Evolutionary conservation across 768 basidiomycete species (phyloP).

Genomic region (Pleurotus ostreatus): DNA sequence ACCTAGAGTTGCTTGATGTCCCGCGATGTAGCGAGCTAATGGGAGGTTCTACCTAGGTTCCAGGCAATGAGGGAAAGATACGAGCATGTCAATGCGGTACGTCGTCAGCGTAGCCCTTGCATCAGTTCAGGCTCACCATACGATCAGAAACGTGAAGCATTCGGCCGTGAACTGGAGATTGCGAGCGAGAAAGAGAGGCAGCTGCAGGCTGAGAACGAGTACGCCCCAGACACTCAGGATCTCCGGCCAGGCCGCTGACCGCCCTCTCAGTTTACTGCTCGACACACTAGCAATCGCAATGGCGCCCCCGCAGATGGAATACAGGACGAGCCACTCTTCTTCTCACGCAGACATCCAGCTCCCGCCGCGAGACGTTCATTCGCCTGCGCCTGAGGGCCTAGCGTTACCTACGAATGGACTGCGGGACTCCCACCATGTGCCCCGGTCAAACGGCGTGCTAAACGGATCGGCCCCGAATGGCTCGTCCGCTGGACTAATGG

Average conservation of each 20-base stretch:
- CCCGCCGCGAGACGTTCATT: background rate
- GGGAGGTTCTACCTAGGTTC: slow-evolving; percentile 30
- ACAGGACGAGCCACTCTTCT: background rate
- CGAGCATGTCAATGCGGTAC: slow-evolving; percentile 37
- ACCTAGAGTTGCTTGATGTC: background rate
- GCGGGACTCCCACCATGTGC: background rate
- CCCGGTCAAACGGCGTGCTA: background rate
- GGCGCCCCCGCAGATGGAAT: background rate
- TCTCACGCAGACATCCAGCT: background rate
- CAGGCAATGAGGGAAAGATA: slow-evolving; percentile 42
- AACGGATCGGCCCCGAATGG: slow-evolving; percentile 2
- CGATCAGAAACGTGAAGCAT: slow-evolving; percentile 31
- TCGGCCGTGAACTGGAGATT: slow-evolving; percentile 33
- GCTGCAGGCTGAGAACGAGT: slow-evolving; percentile 51
- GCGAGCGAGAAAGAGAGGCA: slow-evolving; percentile 37
- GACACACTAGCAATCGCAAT: background rate
- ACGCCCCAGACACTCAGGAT: slow-evolving; percentile 13
- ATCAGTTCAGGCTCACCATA: no score
- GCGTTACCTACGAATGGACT: background rate
- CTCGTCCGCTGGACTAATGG: slow-evolving; percentile 3
- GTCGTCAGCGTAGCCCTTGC: slow-evolving; percentile 12
- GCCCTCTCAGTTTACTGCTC: background rate
- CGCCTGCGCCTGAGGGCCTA: background rate
- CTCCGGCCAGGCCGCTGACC: background rate
- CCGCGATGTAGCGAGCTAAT: background rate